Conservation (phyloP, 805 yeast genomes). For the Brettanomyces naardenensis region DNA sequence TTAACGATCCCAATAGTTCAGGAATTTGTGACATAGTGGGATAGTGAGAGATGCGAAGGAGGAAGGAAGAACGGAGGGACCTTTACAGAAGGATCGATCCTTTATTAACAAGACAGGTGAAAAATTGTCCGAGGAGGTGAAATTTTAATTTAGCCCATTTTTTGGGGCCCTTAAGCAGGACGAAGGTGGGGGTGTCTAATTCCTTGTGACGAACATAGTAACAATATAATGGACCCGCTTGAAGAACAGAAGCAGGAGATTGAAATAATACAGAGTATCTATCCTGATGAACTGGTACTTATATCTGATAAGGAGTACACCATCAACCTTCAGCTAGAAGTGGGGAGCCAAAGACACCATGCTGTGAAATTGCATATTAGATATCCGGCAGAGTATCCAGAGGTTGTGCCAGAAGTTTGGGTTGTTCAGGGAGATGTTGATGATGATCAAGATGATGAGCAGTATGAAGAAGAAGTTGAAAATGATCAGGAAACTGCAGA, state of each 20-base stretch:
- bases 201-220: too few species aligned
- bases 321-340: constrained; percentile 58
- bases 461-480: constrained; percentile 30
- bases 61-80: too few species aligned
- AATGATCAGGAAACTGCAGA: constrained; percentile 40
- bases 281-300: constrained; percentile 78
- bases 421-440: constrained; percentile 21
- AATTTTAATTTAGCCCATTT: too few species aligned
- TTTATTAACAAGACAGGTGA: too few species aligned
- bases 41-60: too few species aligned
- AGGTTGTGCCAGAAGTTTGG: constrained; percentile 57
- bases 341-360: constrained; percentile 54
- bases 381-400: constrained; percentile 79
- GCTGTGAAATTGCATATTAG: constrained; percentile 48
- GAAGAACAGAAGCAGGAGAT: constrained; percentile 89
- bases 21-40: neutral
- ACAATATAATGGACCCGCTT: constrained; percentile 25
- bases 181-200: too few species aligned
- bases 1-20: constrained; percentile 7
- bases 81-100: too few species aligned
- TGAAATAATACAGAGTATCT: constrained; percentile 82
- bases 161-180: too few species aligned
- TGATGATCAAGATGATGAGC: constrained; percentile 20
- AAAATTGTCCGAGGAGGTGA: too few species aligned
- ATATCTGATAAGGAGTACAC: constrained; percentile 42